Base-by-base conservation (phyloP, 2,329 filamentous ascomycete genomes). In the Aspergillus quadricinctus region DNA sequence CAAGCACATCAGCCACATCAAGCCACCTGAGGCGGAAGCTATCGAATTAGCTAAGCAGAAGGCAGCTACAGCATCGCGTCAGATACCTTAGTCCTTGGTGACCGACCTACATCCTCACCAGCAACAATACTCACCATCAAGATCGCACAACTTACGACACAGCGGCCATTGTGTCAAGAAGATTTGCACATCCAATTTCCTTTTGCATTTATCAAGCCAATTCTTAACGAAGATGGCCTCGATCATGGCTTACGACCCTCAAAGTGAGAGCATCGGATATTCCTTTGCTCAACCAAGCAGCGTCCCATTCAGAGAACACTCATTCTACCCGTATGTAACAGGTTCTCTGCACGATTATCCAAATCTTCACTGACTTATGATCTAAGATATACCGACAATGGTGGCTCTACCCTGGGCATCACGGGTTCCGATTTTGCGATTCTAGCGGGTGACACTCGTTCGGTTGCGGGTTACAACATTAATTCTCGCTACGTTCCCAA, bases 381-480 rank as follows among this genome's bases (percentile, higher is more conserved):
- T 21, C 23, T 49, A 59, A 80, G 78, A 59, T 99, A 99, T 78
- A 95, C 94, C 64, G 93, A 99, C 81, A 99, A 99, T 75, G 94
- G 94, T 66, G 94, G 94, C 66, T 96, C 92, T 58, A 97, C 94
- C 54, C 85, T 99, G 55, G 94, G 92, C 70, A 97, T 99, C 75
- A 88, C 91, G 41, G 94, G 95, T 66, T 86, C 87, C 72, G 90
- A 95, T 80, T 99, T 97, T 81, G 86, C 92, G 72, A 95, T 99
- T 78, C 86, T 99, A 74, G 94, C 94, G 48, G 94, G 95, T 77
- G 94, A 99, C 80, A 99, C 94, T 67, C 90, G 94, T 73, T 90
- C 91, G 71, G 96, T 92, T 55, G 89, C 90, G 63, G 94, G 95
- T 72, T 99, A 96, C 86, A 97, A 89, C 82, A 99, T 99, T 87